Evolutionary conservation across 495 filamentous ascomycete species (phyloP), one percentile per base, ranked within the genome.

Genomic region (Hamigera avellanea): DNA sequence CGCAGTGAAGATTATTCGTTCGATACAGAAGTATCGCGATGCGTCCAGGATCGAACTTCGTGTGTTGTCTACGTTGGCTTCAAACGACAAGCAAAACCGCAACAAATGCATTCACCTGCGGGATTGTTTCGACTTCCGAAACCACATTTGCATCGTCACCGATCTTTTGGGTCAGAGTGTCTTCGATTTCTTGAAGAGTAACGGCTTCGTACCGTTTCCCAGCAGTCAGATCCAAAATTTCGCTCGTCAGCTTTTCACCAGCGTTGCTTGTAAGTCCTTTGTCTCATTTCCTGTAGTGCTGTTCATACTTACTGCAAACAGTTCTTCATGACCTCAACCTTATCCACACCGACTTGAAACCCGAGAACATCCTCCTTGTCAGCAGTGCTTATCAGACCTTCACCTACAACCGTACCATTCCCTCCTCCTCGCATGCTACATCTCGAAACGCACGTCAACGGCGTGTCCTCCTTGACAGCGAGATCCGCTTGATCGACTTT

Each of bases 61-160:
- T 33, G 91, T 98, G 5, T 63, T 98, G 12, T 85, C 85, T 32
- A 98, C 91, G 0, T 62, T 98, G 18, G 76, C 86, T 29, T 80
- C 79, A 14, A 95, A 96, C 61, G 91, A 98, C 57, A 75, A 77
- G 40, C 72, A 79, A 41, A 98, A 98, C 53, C 78, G 84, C 28
- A 98, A 98, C 59, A 81, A 91, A 41, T 98, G 91, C 64, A 98
- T 98, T 35, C 91, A 98, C 56, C 69, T 98, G 16, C 77, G 89
- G 18, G 91, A 98, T 51, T 95, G 88, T 60, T 98, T 98, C 63
- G 91, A 98, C 54, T 96, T 81, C 66, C 76, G 89, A 14, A 91
- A 91, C 35, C 91, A 98, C 55, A 98, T 98, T 48, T 98, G 91
- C 68, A 98, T 98, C 49, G 91, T 98, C 46, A 98, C 93, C 54